A percentile compares a stretch with the other conserved stretches of the same genome.
Conservation (phyloP, 441 rosid genomes). For the Dalechampia spathulata region DNA sequence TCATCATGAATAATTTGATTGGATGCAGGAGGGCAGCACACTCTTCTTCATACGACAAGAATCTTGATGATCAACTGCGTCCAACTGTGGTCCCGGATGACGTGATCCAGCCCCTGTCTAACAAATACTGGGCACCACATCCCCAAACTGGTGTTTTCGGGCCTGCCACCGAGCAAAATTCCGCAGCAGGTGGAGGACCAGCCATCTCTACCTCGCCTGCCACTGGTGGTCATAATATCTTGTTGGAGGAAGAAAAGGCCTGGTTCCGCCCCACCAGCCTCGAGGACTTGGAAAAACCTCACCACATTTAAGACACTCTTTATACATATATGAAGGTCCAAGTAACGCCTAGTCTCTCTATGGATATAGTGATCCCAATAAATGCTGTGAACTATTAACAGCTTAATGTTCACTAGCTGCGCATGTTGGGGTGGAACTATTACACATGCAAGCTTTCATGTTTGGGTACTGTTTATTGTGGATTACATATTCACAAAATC, state of each 20-base stretch:
- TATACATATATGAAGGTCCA: not conserved
- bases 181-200: conserved; percentile 17
- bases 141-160: conserved; percentile 87
- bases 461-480: too few relatives aligned
- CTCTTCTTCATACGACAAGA: conserved; percentile 70
- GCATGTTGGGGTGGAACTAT: too few relatives aligned
- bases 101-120: conserved; percentile 51
- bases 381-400: not conserved
- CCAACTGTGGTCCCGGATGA: conserved; percentile 59
- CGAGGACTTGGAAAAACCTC: conserved; percentile 79
- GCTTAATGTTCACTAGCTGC: not conserved
- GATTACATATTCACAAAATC: too few relatives aligned
- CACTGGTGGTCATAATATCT: conserved; percentile 21
- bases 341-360: not conserved
- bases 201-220: conserved; percentile 5
- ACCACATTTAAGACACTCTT: conserved; percentile 16
- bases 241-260: conserved; percentile 72
- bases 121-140: conserved; percentile 84
- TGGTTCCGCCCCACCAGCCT: conserved; percentile 86
- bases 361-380: not conserved
- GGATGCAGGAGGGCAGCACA: conserved; percentile 42
- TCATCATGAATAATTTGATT: not conserved
- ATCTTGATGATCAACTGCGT: conserved; percentile 51
- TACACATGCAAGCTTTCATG: too few relatives aligned
- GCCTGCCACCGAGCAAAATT: conserved; percentile 37